Evolutionary conservation across 768 basidiomycete genomes (phyloP), one percentile per base, ranked within the genome.

Genomic region (Podaxis rugospora): DNA sequence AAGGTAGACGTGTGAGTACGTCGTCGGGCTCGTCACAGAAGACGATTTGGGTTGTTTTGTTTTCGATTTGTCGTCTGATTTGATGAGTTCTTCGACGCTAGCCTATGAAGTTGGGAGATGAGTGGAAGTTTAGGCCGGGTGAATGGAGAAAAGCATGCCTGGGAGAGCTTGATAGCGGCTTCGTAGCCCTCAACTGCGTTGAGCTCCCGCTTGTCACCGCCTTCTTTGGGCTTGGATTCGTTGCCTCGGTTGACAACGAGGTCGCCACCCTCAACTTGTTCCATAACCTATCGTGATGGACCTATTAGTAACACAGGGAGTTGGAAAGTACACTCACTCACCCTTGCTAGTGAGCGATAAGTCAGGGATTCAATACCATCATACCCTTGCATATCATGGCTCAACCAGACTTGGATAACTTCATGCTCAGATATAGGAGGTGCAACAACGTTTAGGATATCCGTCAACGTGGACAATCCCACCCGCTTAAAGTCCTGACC

Each of bases 381-480:
- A 70, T 96, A 98, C 16, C 97, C 97, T 64, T 83, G 80, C 95
- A 99, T 95, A 66, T 97, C 95, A 75, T 98, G 95, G 68, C 89
- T 90, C 40, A 99, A 76, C 90, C 92, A 93, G 6, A 99, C 88
- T 71, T 97, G 87, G 64, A 99, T 95, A 14, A 98, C 93, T 74
- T 99, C 97, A 70, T 98, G 96, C 72, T 96, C 95, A 25, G 95
- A 92, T 67, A 98, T 98, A 11, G 97, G 97, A 44, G 97, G 97
- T 0, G 97, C 97, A 62, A 99, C 96, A 28, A 90, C 96, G 70
- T 98, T 96, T 54, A 99, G 78, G 59, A 99, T 88, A 60, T 96
- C 95, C 2, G 86, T 92, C 27, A 98, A 76, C 2, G 95, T 94
- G 9, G 92, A 93, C 39, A 95, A 75, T 28, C 94, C 93, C 27